These are phyloP conservation scores for Ophiostoma piceae DNA, from an alignment of 2,329 filamentous ascomycete species.

Conservation along the genomic window DNA sequence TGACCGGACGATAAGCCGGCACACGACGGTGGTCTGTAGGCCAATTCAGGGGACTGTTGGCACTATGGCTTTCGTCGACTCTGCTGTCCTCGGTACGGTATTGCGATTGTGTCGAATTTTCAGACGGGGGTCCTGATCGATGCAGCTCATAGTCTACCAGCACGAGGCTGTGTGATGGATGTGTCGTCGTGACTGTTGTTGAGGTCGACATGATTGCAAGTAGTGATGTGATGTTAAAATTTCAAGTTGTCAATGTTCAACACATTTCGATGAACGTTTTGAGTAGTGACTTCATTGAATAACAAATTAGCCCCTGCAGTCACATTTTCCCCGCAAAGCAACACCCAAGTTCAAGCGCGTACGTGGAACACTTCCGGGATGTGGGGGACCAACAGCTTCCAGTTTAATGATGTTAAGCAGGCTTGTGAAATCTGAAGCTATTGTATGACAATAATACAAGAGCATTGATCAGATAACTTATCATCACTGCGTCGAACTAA, in stretches of 20 bases:
- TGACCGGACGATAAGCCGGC: constrained; percentile 29
- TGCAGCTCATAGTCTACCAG: constrained; percentile 33
- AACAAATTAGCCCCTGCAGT: background rate
- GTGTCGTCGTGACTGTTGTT: background rate
- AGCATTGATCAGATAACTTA: background rate
- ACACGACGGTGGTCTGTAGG: constrained; percentile 28
- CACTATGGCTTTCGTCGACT: background rate
- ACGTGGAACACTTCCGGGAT: background rate
- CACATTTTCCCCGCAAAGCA: background rate
- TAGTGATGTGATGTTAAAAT: background rate
- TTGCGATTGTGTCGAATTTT: background rate
- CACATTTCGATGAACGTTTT: background rate
- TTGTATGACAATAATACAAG: background rate
- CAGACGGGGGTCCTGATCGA: background rate
- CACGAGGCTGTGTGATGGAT: constrained; percentile 13
- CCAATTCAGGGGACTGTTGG: constrained; percentile 27
- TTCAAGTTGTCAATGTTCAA: background rate
- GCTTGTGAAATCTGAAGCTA: background rate
- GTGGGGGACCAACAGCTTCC: background rate
- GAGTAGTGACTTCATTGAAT: background rate
- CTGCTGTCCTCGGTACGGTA: background rate
- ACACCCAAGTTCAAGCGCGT: background rate
- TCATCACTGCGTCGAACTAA: background rate
- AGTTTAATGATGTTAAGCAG: background rate
- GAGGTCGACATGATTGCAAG: background rate